These are phyloP conservation scores for Iris macrosiphon DNA, from an alignment of 106 monocot genomes.

Conservation along the genomic window DNA sequence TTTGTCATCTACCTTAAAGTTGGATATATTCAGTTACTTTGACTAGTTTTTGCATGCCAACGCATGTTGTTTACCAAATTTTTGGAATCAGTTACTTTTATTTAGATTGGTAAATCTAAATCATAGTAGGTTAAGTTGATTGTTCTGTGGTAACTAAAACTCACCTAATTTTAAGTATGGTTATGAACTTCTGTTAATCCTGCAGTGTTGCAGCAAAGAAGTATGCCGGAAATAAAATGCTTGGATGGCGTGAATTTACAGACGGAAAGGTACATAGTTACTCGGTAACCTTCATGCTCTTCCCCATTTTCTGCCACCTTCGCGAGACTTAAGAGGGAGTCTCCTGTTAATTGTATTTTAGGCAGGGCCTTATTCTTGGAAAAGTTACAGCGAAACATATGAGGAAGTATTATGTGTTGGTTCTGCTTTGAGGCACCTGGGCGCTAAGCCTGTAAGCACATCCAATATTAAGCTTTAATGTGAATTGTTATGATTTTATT, in stretches of 20 bases:
- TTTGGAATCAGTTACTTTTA: too few relatives aligned
- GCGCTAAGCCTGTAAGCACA: slow-evolving; percentile 55
- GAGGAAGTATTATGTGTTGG: slow-evolving; percentile 71
- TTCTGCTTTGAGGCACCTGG: slow-evolving; percentile 69
- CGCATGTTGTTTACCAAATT: too few relatives aligned
- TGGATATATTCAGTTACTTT: too few relatives aligned
- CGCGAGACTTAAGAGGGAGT: not conserved
- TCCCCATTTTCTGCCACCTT: not conserved
- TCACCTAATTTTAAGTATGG: too few relatives aligned
- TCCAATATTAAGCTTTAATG: not conserved
- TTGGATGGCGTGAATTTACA: slow-evolving; percentile 76
- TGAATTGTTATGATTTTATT: too few relatives aligned
- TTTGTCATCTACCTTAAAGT: too few relatives aligned
- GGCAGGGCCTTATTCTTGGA: slow-evolving; percentile 82
- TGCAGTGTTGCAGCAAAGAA: slow-evolving; percentile 60
- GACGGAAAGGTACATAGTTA: slow-evolving; percentile 56
- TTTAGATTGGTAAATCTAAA: too few relatives aligned
- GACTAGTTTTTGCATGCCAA: too few relatives aligned
- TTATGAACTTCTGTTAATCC: not conserved
- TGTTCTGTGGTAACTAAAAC: too few relatives aligned
- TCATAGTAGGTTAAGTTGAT: too few relatives aligned
- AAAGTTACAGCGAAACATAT: slow-evolving; percentile 71
- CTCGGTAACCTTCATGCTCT: not conserved
- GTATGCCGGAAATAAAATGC: slow-evolving; percentile 69
- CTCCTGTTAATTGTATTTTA: slow-evolving; percentile 10